Evolutionary conservation across 768 basidiomycete genomes (phyloP).

Genomic region (Boletus tomentosulus): DNA sequence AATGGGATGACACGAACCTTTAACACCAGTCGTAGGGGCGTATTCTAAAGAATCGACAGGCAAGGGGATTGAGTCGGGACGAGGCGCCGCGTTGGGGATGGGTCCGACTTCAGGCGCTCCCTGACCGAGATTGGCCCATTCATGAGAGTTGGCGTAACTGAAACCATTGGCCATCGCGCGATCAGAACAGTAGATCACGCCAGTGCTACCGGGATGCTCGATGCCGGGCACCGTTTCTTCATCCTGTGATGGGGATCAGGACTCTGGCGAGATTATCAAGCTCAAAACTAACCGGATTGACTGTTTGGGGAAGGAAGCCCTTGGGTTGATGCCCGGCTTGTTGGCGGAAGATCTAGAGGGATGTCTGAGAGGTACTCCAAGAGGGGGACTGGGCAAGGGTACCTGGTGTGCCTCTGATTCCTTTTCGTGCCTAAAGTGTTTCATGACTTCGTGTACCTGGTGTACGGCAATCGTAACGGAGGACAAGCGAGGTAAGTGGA

Average conservation of each 20-base stretch:
- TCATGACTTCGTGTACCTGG: constrained; percentile 69
- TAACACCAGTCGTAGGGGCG: constrained; percentile 90
- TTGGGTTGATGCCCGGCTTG: constrained; percentile 66
- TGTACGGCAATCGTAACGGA: constrained; percentile 34
- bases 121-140: constrained; percentile 90
- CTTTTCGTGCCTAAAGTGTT: constrained; percentile 66
- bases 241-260: constrained; percentile 41
- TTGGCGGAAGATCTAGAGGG: constrained; percentile 66
- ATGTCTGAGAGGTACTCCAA: not conserved
- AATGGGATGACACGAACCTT: constrained; percentile 41
- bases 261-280: not conserved
- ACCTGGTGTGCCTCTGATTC: constrained; percentile 90
- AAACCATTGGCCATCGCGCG: constrained; percentile 96
- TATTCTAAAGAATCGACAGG: constrained; percentile 79
- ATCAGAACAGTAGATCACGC: constrained; percentile 85
- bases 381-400: constrained; percentile 1
- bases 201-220: constrained; percentile 63
- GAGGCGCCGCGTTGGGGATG: constrained; percentile 68
- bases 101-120: constrained; percentile 87
- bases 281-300: constrained; percentile 54
- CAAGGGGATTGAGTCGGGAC: constrained; percentile 61
- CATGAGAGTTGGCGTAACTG: constrained; percentile 68
- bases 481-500: constrained; percentile 26
- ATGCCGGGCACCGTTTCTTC: constrained; percentile 91
- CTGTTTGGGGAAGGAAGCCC: constrained; percentile 60